Percentiles rank a stretch among this genome's conserved stretches.
Evolutionary conservation across 2,329 filamentous ascomycete species (phyloP).

Genomic region (Albifimbria verrucaria): DNA sequence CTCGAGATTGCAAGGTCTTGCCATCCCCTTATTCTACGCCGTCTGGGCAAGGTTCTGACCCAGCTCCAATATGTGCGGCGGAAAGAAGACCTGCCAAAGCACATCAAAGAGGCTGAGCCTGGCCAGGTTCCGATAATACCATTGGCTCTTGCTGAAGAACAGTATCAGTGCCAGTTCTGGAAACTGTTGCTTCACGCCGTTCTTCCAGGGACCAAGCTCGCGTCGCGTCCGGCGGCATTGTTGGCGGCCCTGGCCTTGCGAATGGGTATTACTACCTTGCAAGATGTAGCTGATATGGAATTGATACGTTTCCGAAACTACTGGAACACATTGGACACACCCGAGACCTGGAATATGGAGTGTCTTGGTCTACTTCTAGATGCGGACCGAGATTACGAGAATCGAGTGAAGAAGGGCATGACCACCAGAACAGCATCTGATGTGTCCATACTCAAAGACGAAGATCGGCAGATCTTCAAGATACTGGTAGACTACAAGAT

Average conservation of each 20-base stretch:
- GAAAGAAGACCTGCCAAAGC: no score
- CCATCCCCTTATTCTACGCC: no score
- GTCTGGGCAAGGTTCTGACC: no score
- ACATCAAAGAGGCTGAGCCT: no score
- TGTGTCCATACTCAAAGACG: constrained; percentile 25
- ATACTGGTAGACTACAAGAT: constrained; percentile 43
- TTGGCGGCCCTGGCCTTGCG: constrained; percentile 45
- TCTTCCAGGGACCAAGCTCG: constrained; percentile 44
- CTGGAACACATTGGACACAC: constrained; percentile 45
- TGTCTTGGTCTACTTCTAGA: constrained; percentile 45
- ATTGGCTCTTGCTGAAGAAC: constrained; percentile 31
- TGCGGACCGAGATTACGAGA: constrained; percentile 35
- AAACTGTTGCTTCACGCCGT: constrained; percentile 44
- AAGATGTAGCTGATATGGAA: constrained; percentile 36
- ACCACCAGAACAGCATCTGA: constrained; percentile 10
- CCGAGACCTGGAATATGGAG: constrained; percentile 46
- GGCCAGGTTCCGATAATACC: constrained; percentile 41
- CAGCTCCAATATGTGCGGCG: no score
- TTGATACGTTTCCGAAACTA: constrained; percentile 36
- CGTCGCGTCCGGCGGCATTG: constrained; percentile 39
- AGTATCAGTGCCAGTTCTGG: constrained; percentile 40
- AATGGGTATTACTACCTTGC: constrained; percentile 41
- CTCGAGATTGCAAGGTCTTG: no score
- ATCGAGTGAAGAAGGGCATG: constrained; percentile 19
- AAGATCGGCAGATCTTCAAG: constrained; percentile 40